Conservation (phyloP, 192 early-diverging fungal genomes). For the Podila minutissima region DNA sequence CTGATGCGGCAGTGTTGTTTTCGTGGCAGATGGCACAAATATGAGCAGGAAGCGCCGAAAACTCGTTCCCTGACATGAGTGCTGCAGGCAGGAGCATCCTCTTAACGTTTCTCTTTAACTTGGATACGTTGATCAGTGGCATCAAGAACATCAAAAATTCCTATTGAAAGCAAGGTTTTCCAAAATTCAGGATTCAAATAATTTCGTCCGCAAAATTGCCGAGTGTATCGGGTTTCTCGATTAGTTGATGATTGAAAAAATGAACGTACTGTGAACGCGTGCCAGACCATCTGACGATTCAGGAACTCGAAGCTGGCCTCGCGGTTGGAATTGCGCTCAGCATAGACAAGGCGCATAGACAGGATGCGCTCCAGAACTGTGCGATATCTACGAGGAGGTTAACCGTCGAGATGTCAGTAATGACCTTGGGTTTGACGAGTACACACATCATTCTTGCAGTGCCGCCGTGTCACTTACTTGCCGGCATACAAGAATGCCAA, state of each 20-base stretch:
- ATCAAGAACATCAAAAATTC: slow-evolving; percentile 91
- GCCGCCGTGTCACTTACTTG: slow-evolving; percentile 59
- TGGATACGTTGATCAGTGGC: slow-evolving; percentile 80
- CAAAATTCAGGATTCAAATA: no score
- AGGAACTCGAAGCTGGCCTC: slow-evolving; percentile 93
- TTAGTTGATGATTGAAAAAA: no score
- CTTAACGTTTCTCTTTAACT: slow-evolving; percentile 59
- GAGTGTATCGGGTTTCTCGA: slow-evolving; percentile 1
- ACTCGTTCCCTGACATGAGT: slow-evolving; percentile 50
- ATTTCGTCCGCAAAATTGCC: no score
- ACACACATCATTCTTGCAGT: background rate
- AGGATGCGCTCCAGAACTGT: slow-evolving; percentile 81
- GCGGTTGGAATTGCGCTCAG: slow-evolving; percentile 74
- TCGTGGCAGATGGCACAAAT: slow-evolving; percentile 86
- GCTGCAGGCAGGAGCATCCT: slow-evolving; percentile 59
- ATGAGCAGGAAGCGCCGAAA: slow-evolving; percentile 66
- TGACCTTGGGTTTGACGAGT: background rate
- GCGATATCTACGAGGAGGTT: slow-evolving; percentile 65
- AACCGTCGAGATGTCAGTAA: background rate
- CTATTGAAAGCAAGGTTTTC: slow-evolving; percentile 40
- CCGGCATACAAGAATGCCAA: slow-evolving; percentile 85
- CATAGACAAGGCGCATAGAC: slow-evolving; percentile 85
- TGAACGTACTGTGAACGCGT: slow-evolving; percentile 80
- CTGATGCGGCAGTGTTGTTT: slow-evolving; percentile 36
- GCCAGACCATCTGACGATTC: slow-evolving; percentile 94